Evolutionary conservation across 495 filamentous ascomycete species (phyloP).

Genomic region (Aspergillus taichungensis): DNA sequence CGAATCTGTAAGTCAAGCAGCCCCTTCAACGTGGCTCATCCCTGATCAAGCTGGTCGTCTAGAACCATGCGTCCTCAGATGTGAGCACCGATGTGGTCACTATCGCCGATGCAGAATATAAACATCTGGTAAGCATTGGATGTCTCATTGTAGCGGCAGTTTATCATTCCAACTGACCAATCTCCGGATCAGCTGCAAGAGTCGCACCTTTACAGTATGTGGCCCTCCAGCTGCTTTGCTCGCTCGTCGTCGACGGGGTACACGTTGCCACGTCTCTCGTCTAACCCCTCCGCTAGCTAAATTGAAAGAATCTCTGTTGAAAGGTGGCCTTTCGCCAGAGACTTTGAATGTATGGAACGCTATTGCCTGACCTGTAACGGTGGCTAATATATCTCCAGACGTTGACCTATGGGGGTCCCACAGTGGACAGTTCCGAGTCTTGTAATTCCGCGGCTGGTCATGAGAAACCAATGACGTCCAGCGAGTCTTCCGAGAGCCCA

Average conservation of each 20-base stretch:
- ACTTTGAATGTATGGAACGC: constrained; percentile 45
- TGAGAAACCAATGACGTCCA: neutral
- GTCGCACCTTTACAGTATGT: constrained; percentile 33
- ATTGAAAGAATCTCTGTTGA: constrained; percentile 52
- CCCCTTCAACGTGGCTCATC: neutral
- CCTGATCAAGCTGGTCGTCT: neutral
- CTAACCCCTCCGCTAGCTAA: constrained; percentile 37
- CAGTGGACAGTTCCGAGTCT: too few relatives aligned
- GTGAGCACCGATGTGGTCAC: constrained; percentile 36
- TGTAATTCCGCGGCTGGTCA: neutral
- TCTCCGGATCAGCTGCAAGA: constrained; percentile 31
- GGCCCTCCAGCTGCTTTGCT: neutral
- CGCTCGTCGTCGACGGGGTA: too few relatives aligned
- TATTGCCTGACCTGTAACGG: neutral
- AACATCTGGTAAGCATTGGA: constrained; percentile 40
- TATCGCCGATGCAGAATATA: constrained; percentile 47
- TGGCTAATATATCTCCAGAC: constrained; percentile 30
- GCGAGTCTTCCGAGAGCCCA: neutral
- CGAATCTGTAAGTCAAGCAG: neutral
- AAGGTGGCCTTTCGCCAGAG: constrained; percentile 52
- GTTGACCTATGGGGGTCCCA: constrained; percentile 36
- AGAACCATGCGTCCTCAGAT: constrained; percentile 10
- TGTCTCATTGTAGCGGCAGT: neutral
- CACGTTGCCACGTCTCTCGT: neutral
- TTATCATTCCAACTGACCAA: neutral